Base-by-base conservation (phyloP, 306 rosid genomes). In the Castanospermum australe region DNA sequence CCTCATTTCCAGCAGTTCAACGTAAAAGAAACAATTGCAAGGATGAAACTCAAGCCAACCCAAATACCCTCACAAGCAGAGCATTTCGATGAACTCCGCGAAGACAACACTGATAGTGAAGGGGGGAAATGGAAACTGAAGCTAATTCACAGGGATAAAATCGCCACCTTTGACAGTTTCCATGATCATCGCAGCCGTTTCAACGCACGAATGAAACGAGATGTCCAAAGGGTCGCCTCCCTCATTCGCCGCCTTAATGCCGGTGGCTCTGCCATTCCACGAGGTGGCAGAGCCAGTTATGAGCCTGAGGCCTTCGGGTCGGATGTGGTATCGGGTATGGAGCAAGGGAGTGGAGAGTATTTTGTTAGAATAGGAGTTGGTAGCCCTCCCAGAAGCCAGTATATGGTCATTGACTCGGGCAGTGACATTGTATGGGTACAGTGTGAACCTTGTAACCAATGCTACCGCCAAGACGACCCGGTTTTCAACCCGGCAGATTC, bases 351-450 rank as follows among this genome's bases (percentile, higher is more conserved):
- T 2, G 97, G 98, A 18, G 98, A 94, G 56, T 94, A 94, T 52
- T 90, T 94, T 8, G 86, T 92, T 0, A 79, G 97, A 78, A 90
- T 94, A 20, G 98, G 97, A 10, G 85, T 94, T 0, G 98, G 98
- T 0, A 92, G 93, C 81, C 98, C 98, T 21, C 79, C 97, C 0
- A 90, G 82, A 13, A 92, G 79, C 54, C 98, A 92, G 62, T 89
- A 89, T 71, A 71, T 94, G 74, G 98, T 92, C 1, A 87, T 94
- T 6, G 98, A 94, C 68, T 89, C 97, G 0, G 98, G 98, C 0
- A 94, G 98, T 11, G 98, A 94, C 55, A 83, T 94, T 5, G 90
- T 94, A 0, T 94, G 98, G 98, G 90, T 94, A 24, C 98, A 94
- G 63, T 94, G 98, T 56, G 87, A 89, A 57, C 98, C 98, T 11